Percentiles rank a stretch among this genome's conserved stretches.
phyloP scores from a whole-genome alignment of 495 filamentous ascomycete genomes.

The Evernia prunastri region DNA sequence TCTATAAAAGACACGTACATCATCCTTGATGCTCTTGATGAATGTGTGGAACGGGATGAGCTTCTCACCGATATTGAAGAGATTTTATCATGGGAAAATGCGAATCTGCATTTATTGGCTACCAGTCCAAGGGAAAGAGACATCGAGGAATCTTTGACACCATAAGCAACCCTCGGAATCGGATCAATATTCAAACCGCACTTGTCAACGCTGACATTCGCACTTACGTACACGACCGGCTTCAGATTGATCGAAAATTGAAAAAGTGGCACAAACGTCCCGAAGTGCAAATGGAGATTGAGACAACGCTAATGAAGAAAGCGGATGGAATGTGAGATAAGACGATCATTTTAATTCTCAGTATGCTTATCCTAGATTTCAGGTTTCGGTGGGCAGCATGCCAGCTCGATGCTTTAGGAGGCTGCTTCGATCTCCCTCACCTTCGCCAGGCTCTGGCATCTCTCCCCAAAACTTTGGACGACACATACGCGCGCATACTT shows the following conservation, averaged over 20 bases:
- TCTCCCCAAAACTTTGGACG: slow-evolving; percentile 34
- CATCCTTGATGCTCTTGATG: background rate
- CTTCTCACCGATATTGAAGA: background rate
- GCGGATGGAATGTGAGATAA: slow-evolving; percentile 19
- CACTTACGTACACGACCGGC: background rate
- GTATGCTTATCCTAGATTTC: background rate
- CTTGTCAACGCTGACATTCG: slow-evolving; percentile 5
- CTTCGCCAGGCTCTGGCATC: slow-evolving; percentile 30
- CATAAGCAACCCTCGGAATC: background rate
- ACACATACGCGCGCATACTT: slow-evolving; percentile 36
- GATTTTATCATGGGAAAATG: background rate
- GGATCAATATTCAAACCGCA: background rate
- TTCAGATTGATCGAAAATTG: background rate
- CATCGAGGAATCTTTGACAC: background rate
- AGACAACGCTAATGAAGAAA: background rate
- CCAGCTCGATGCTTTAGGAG: slow-evolving; percentile 32
- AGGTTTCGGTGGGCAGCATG: slow-evolving; percentile 40
- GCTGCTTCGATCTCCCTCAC: slow-evolving; percentile 27
- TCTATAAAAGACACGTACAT: background rate
- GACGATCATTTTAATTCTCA: background rate
- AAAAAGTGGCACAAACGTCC: slow-evolving; percentile 2
- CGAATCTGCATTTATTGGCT: background rate
- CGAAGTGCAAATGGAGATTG: slow-evolving; percentile 1
- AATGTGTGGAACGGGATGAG: background rate
- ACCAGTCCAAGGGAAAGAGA: background rate